These are phyloP conservation scores for Przewalskia tangutica DNA, from an alignment of 257 asterid species.

Conservation along the genomic window DNA sequence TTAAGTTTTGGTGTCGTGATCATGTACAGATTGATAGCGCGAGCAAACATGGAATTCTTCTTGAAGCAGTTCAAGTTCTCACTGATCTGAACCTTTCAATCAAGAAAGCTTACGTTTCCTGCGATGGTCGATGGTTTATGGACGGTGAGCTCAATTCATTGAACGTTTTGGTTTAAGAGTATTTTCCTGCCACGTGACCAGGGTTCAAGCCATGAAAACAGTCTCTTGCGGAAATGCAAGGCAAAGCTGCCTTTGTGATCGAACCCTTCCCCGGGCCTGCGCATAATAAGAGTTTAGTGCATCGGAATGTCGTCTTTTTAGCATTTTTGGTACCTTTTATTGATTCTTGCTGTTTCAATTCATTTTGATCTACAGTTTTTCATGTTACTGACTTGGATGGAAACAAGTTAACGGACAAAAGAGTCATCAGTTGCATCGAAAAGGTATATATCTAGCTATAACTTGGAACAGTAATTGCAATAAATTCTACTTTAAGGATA, in stretches of 20 bases:
- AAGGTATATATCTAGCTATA: constrained; percentile 35
- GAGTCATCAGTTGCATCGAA: constrained; percentile 69
- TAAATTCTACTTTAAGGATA: background rate
- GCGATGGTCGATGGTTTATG: constrained; percentile 98
- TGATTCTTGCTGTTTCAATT: constrained; percentile 20
- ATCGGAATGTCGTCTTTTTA: too few species aligned
- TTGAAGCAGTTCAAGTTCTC: constrained; percentile 81
- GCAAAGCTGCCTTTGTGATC: too few species aligned
- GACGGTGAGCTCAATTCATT: constrained; percentile 46
- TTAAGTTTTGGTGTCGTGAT: background rate
- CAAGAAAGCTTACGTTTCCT: constrained; percentile 81
- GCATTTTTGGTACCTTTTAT: background rate
- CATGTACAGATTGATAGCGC: constrained; percentile 76
- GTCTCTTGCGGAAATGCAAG: too few species aligned
- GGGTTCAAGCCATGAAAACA: too few species aligned
- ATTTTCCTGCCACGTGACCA: too few species aligned
- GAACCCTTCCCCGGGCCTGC: too few species aligned
- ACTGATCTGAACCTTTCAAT: constrained; percentile 87
- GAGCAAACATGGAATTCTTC: constrained; percentile 77
- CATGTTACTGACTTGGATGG: constrained; percentile 95
- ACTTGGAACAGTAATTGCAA: background rate
- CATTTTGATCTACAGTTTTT: constrained; percentile 47
- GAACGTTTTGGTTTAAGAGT: too few species aligned
- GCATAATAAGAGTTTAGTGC: too few species aligned
- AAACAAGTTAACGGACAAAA: constrained; percentile 73